A percentile compares a stretch with the other conserved stretches of the same genome.
phyloP scores from a whole-genome alignment of 352 stramenopile species.

The Ophiocytium majus region DNA sequence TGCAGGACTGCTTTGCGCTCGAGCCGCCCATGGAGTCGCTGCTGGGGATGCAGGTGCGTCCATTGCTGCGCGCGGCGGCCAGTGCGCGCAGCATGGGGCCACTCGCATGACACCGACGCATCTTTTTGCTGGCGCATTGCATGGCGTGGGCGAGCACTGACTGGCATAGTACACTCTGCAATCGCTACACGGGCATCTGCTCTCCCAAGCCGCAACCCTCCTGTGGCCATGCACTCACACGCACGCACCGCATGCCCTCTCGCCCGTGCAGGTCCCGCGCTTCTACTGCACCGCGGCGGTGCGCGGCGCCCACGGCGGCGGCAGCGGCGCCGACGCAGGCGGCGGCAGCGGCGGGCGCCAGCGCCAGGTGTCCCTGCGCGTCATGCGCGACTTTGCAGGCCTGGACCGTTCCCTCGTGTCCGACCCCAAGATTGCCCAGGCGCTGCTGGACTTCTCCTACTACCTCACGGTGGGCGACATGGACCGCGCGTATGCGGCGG shows the following conservation, averaged over 20 bases:
- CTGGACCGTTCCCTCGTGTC: slow-evolving; percentile 37
- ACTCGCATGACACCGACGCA: too few species aligned
- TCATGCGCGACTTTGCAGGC: slow-evolving; percentile 88
- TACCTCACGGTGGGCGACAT: slow-evolving; percentile 90
- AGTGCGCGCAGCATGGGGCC: too few species aligned
- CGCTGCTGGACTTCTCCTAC: slow-evolving; percentile 90
- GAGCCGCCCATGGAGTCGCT: slow-evolving; percentile 73
- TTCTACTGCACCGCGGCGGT: slow-evolving; percentile 41
- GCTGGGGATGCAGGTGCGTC: slow-evolving; percentile 74
- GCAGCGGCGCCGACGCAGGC: background rate
- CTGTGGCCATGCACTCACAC: too few species aligned
- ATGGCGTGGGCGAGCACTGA: too few species aligned
- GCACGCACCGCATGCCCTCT: too few species aligned
- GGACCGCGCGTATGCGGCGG: slow-evolving; percentile 86
- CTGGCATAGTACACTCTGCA: too few species aligned
- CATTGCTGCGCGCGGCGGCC: too few species aligned
- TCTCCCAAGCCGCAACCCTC: too few species aligned
- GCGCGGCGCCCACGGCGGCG: slow-evolving; percentile 5
- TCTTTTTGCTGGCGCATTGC: too few species aligned
- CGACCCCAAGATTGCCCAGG: slow-evolving; percentile 73
- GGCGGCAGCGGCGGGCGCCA: slow-evolving; percentile 29
- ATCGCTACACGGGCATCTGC: too few species aligned
- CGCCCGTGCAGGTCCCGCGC: slow-evolving; percentile 38
- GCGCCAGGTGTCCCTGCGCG: slow-evolving; percentile 61
- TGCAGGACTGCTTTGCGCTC: slow-evolving; percentile 82